Evolutionary conservation across 2,329 filamentous ascomycete species (phyloP).

Genomic region (Diaporthe vaccinii): DNA sequence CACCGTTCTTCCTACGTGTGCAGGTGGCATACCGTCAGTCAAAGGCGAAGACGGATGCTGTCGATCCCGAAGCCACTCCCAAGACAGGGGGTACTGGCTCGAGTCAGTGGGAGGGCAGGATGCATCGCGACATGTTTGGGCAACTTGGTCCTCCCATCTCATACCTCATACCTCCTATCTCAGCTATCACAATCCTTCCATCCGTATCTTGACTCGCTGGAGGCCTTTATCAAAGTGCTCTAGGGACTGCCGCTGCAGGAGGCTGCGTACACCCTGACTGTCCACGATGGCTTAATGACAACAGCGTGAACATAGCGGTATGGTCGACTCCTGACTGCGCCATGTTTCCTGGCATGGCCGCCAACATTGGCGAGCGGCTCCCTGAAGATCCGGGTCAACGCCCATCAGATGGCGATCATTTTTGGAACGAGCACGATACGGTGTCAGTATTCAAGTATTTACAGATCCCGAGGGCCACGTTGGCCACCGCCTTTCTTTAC

Average conservation of each 20-base stretch:
- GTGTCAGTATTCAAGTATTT: not conserved
- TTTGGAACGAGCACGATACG: not conserved
- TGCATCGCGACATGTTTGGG: conserved; percentile 21
- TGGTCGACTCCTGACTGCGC: not conserved
- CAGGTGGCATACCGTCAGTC: no score
- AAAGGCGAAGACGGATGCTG: conserved; percentile 9
- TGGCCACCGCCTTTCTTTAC: rapidly evolving
- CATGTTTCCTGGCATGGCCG: not conserved
- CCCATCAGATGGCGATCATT: not conserved
- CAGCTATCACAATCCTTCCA: not conserved
- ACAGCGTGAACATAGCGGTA: not conserved
- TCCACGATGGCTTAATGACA: not conserved
- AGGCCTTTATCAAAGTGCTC: not conserved
- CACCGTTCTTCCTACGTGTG: not conserved
- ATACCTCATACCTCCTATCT: not conserved
- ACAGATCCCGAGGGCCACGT: not conserved
- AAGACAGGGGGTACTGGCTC: conserved; percentile 10
- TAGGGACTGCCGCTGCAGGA: no score
- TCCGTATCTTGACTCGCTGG: not conserved
- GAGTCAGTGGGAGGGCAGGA: conserved; percentile 12
- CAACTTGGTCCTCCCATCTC: not conserved
- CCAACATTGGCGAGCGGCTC: not conserved
- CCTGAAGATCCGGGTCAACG: not conserved
- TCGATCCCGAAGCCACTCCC: conserved; percentile 20
- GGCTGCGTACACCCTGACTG: not conserved